These are phyloP conservation scores for Vitis cinerea DNA, from an alignment of 164 flowering plant species.

Conservation along the genomic window DNA sequence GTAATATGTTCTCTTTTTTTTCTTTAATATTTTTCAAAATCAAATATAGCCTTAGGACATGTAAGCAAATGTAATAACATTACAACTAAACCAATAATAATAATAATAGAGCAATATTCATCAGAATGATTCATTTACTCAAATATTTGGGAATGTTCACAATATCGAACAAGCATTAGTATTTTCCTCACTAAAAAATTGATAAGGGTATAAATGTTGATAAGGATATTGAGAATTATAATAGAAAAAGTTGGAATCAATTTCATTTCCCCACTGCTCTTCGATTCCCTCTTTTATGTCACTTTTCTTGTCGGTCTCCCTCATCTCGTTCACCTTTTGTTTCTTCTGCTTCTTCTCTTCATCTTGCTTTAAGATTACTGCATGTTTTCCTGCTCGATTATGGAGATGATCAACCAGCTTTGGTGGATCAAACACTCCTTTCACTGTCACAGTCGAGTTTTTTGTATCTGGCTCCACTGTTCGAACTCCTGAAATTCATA, in stretches of 20 bases:
- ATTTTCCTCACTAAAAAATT: constrained; percentile 38
- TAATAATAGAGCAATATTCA: no score
- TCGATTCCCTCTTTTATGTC: neutral
- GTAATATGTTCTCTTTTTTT: no score
- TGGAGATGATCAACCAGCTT: constrained; percentile 24
- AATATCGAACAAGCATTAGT: constrained; percentile 27
- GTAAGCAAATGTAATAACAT: no score
- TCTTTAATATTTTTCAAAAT: no score
- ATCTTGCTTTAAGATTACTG: constrained; percentile 28
- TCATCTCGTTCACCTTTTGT: constrained; percentile 3
- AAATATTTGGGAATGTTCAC: constrained; percentile 10
- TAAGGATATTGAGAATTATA: constrained; percentile 17
- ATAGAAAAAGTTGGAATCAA: neutral
- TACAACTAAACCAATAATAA: no score
- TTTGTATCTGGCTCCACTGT: constrained; percentile 29
- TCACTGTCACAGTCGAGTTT: constrained; percentile 32
- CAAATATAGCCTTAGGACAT: no score
- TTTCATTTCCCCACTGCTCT: neutral
- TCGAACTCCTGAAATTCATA: constrained; percentile 29
- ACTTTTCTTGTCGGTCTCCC: neutral
- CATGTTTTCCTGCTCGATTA: constrained; percentile 29
- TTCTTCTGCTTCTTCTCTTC: neutral
- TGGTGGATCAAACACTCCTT: constrained; percentile 37
- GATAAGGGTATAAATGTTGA: constrained; percentile 17
- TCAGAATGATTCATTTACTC: no score